Evolutionary conservation across 2,329 filamentous ascomycete species (phyloP), one percentile per base, ranked within the genome.

Genomic region (Arthrobotrys sinensis): DNA sequence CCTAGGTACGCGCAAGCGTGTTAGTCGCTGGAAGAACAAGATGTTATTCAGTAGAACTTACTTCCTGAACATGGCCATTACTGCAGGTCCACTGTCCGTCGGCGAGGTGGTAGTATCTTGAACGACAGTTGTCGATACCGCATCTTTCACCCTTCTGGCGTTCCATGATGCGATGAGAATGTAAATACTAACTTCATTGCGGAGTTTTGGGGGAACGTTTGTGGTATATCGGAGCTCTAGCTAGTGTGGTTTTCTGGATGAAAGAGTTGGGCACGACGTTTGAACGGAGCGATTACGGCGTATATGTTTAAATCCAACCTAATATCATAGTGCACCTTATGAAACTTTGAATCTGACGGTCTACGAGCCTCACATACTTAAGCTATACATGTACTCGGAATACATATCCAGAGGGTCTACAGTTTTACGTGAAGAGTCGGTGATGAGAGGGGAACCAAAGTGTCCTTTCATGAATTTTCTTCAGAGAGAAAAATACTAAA

Each of bases 1-100:
- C 57, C 65, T 80, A 50, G 1, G 50, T 19, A 28, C 10, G 43
- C 72, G n/a, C 78, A 81, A 19, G 76, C 84, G 83, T 48, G 79
- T 79, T 19, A 80, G 68, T 38, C 55, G 82, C 65, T 67, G 82
- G 81, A 53, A 82, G 82, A 34, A 82, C 83, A 34, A 83, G n/a
- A 71, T 28, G 21, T 5, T 12, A 28, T 19, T 24, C 19, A 28
- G 10, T 62, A 16, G 79, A 84, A 79, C 16, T 8, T 85, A 93
- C 92, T 85, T 93, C 90, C 81, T 94, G 90, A 81, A 91, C 89
- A 85, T 96, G 93, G 36, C 93, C 93, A 80, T 92, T 91, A 80
- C 91, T 88, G 84, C 93, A 97, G 83, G 93, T 96, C 79, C 91
- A 89, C 73, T 91, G 88, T 2, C 93, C 93, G 84, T 92, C 92